Evolutionary conservation across 257 asterid genomes (phyloP).

Genomic region (Jaltomata sinuosa): DNA sequence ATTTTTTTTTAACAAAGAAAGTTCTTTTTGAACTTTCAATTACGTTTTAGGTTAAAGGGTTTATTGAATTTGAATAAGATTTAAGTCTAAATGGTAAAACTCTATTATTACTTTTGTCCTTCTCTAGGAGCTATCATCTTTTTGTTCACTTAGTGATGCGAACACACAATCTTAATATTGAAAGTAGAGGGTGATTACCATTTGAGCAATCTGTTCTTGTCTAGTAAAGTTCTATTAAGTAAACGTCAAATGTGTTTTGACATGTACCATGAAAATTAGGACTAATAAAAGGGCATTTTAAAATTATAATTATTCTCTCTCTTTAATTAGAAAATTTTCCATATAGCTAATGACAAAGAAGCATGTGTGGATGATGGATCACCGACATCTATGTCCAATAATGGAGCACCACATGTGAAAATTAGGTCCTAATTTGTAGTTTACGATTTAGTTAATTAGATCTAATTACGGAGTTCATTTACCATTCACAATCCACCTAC

Average conservation of each 20-base stretch:
- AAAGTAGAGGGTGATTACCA: too few species aligned
- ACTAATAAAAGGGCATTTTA: background rate
- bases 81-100: too few species aligned
- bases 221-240: too few species aligned
- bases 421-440: background rate
- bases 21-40: too few species aligned
- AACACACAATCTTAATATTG: too few species aligned
- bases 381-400: background rate
- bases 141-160: too few species aligned
- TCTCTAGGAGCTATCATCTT: too few species aligned
- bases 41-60: too few species aligned
- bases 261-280: background rate
- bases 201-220: too few species aligned
- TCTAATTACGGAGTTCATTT: background rate
- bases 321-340: background rate
- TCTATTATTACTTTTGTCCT: too few species aligned
- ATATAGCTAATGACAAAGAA: background rate
- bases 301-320: background rate
- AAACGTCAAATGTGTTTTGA: background rate
- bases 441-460: background rate
- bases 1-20: too few species aligned
- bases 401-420: background rate
- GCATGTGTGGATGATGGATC: background rate
- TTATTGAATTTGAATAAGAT: too few species aligned
- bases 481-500: background rate